Conservation (phyloP, 192 early-diverging fungal genomes). For the Coemansia sp. region DNA sequence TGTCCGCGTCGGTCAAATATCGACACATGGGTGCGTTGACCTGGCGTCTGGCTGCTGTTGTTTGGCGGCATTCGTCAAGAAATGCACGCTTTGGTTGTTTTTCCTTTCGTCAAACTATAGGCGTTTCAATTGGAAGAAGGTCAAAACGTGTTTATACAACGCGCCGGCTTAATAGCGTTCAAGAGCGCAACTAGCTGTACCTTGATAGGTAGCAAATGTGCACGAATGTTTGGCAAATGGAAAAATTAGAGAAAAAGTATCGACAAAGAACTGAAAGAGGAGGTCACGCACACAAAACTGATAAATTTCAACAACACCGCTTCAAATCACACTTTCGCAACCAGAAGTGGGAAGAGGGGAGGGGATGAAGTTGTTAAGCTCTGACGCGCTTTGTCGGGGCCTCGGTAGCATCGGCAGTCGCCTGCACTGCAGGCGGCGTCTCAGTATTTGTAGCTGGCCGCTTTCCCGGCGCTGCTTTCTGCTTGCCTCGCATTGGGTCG, state of each 20-base stretch:
- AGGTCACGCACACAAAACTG: no score
- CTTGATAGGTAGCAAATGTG: not conserved
- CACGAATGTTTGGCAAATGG: not conserved
- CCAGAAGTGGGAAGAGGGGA: no score
- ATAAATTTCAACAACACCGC: no score
- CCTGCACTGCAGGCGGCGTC: not conserved
- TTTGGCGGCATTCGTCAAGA: slow-evolving; percentile 16
- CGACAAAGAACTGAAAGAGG: no score
- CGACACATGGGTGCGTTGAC: slow-evolving; percentile 22
- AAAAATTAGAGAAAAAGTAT: not conserved
- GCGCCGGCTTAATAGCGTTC: not conserved
- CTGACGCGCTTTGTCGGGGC: not conserved
- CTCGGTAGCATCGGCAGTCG: not conserved
- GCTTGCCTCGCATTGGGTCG: slow-evolving; percentile 2
- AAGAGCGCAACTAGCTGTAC: not conserved
- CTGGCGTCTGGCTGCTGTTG: not conserved
- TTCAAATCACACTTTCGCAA: slow-evolving; percentile 3
- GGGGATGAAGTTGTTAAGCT: not conserved
- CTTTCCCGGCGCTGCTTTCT: not conserved
- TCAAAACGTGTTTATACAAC: not conserved
- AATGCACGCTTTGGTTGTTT: not conserved
- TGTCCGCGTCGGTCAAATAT: slow-evolving; percentile 44
- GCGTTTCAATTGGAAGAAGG: not conserved
- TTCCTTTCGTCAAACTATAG: no score
- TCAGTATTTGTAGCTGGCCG: not conserved